Evolutionary conservation across 768 basidiomycete genomes (phyloP), one percentile per base, ranked within the genome.

Genomic region (Trametes maxima): DNA sequence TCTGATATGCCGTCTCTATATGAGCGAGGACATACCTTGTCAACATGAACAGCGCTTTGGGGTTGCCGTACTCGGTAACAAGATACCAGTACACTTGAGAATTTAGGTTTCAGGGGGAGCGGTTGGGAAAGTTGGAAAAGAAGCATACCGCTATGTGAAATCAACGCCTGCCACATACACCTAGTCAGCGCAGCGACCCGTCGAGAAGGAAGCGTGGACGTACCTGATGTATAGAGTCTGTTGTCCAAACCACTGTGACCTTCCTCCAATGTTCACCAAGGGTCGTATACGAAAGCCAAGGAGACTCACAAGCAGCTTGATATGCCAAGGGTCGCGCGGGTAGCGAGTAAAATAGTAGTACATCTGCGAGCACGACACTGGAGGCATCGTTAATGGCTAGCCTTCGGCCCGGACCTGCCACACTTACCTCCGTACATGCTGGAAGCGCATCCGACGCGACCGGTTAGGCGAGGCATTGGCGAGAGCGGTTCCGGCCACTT

Each of bases 301-400:
- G 19, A 16, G 3, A 52, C 51, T 45, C 12, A 52, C 50, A 3
- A 59, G 44, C 28, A 59, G 49, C 50, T 59, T 59, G 42, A 59
- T 37, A 45, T 19, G 14, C 58, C 58, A 59, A 8, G 58, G 50
- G n/a, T 59, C 58, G 49, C 50, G 40, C 22, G 43, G 33, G 35
- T 53, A 52, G 44, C 58, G 58, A 36, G 76, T 72, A 67, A 80
- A 85, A 60, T 84, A 85, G 67, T 80, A 84, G 77, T 79, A 81
- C 0, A 83, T 79, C 67, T 85, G 83, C 33, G 82, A 78, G 63
- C 80, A 83, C 2, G 84, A 82, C 10, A 85, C 84, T 85, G 43
- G n/a, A 1, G 11, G 17, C 4, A 12, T 3, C 48, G 52, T 57
- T n/a, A 42, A 53, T 7, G 57, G 47, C n/a, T 28, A 7, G 11